phyloP scores from a whole-genome alignment of 495 filamentous ascomycete genomes.

The Aspergillus funiculosus region DNA sequence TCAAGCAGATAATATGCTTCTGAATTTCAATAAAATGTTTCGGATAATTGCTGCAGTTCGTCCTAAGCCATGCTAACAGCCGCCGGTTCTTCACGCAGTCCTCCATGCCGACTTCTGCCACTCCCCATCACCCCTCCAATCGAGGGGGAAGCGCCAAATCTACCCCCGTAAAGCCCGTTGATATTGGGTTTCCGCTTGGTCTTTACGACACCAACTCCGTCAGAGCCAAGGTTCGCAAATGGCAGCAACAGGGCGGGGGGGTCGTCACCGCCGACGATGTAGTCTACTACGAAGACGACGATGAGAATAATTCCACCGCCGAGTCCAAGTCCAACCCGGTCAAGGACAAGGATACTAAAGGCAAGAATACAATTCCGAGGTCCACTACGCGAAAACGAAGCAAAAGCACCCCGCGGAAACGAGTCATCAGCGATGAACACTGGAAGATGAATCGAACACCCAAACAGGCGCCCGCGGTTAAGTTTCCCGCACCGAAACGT shows the following conservation, averaged over 20 bases:
- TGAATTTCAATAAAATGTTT: not conserved
- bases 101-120: slow-evolving; percentile 44
- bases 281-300: slow-evolving; percentile 34
- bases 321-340: slow-evolving; percentile 25
- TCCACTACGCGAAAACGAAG: slow-evolving; percentile 32
- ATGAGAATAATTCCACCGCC: slow-evolving; percentile 26
- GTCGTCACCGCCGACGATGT: slow-evolving; percentile 45
- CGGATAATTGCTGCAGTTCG: slow-evolving; percentile 14
- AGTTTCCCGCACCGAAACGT: slow-evolving; percentile 49
- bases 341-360: slow-evolving; percentile 20
- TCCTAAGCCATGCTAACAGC: slow-evolving; percentile 15
- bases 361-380: slow-evolving; percentile 4
- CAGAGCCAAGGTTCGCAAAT: slow-evolving; percentile 63
- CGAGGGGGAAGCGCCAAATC: slow-evolving; percentile 35
- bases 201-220: slow-evolving; percentile 57
- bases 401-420: slow-evolving; percentile 61
- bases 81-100: slow-evolving; percentile 17
- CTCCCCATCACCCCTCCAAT: slow-evolving; percentile 38
- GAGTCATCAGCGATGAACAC: slow-evolving; percentile 74
- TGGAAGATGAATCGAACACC: slow-evolving; percentile 55
- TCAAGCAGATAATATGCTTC: not conserved
- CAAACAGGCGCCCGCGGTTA: slow-evolving; percentile 40
- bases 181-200: slow-evolving; percentile 47
- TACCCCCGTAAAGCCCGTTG: slow-evolving; percentile 37
- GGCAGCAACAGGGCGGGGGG: slow-evolving; percentile 66